Evolutionary conservation across 306 rosid genomes (phyloP).

Genomic region (Dicorynia guianensis): DNA sequence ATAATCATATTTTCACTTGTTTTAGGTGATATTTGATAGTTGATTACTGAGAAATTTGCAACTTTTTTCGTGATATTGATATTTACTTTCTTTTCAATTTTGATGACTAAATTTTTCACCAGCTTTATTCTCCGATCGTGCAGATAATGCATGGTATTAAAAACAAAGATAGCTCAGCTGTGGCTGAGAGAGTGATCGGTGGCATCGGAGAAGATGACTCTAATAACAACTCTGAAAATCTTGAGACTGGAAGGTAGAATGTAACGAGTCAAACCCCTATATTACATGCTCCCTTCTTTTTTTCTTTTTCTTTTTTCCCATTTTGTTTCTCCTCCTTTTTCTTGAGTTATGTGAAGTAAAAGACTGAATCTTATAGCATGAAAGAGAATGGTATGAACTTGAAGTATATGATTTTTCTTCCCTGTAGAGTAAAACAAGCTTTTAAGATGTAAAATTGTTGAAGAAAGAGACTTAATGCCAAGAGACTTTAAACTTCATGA

Average conservation of each 20-base stretch:
- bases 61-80: background rate
- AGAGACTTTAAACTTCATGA: too few species aligned
- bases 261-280: background rate
- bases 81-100: background rate
- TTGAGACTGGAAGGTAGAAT: conserved; percentile 53
- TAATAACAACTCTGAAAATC: conserved; percentile 23
- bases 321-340: too few species aligned
- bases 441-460: background rate
- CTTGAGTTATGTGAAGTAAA: background rate
- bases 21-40: background rate
- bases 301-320: background rate
- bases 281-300: background rate
- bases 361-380: background rate
- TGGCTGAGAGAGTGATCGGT: conserved; percentile 32
- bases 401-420: background rate
- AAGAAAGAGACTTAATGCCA: too few species aligned
- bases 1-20: background rate
- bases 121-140: background rate
- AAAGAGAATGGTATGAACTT: too few species aligned
- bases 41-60: background rate
- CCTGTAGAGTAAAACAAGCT: background rate
- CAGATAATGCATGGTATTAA: conserved; percentile 69
- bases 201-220: conserved; percentile 35
- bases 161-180: conserved; percentile 27
- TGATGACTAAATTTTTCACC: background rate